Conservation (phyloP, 371 early-diverging fungal genomes). For the Smittium culicis region DNA sequence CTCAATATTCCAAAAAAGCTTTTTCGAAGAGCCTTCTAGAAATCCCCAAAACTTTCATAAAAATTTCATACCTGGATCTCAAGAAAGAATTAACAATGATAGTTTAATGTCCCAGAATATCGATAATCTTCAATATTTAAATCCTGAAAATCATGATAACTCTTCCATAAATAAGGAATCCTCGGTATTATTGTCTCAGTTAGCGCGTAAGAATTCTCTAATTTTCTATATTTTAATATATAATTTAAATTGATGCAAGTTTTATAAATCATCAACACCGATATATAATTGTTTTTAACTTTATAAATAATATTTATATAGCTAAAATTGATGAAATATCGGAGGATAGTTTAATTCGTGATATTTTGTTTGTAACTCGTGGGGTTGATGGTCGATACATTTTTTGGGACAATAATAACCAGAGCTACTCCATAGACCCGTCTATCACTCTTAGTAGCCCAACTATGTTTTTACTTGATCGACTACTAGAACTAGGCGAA, state of each 20-base stretch:
- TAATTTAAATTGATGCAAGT: no score
- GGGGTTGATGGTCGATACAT: slow-evolving; percentile 83
- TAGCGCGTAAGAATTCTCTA: background rate
- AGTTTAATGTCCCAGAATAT: no score
- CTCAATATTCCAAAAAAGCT: background rate
- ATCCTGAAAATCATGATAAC: no score
- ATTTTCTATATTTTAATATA: background rate
- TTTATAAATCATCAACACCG: no score
- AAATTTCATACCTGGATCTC: no score
- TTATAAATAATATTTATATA: no score
- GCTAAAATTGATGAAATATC: slow-evolving; percentile 23
- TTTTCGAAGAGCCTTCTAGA: background rate
- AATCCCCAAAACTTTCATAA: background rate
- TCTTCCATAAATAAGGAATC: slow-evolving; percentile 3
- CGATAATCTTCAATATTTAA: no score
- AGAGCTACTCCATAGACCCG: slow-evolving; percentile 38
- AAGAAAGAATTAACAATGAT: no score
- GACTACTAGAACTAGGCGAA: slow-evolving; percentile 27
- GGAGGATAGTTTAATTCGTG: slow-evolving; percentile 60
- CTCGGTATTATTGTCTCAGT: slow-evolving; percentile 1
- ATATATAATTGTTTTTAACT: no score
- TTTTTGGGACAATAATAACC: slow-evolving; percentile 37
- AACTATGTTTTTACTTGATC: slow-evolving; percentile 15
- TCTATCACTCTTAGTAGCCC: slow-evolving; percentile 28
- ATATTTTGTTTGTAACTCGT: slow-evolving; percentile 80